Conservation (phyloP, 2,329 filamentous ascomycete species). For the Hypoxylon sp. region DNA sequence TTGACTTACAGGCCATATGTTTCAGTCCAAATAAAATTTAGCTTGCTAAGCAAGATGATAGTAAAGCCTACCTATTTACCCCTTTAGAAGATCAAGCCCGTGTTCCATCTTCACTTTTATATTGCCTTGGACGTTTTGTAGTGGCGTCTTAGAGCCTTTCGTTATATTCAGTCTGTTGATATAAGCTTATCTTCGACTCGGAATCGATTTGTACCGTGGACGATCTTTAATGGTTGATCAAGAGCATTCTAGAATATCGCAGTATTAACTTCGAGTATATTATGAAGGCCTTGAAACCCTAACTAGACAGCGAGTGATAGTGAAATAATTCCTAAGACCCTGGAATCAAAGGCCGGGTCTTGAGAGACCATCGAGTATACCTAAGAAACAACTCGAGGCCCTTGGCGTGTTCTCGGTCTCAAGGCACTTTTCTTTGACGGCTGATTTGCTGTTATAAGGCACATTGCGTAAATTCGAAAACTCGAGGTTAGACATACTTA, state of each 20-base stretch:
- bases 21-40: too few species aligned
- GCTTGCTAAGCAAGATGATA: too few species aligned
- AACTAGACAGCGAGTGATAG: not conserved
- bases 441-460: conserved; percentile 21
- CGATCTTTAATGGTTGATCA: not conserved
- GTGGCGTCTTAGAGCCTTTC: too few species aligned
- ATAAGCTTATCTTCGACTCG: not conserved
- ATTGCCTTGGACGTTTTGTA: too few species aligned
- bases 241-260: not conserved
- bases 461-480: not conserved
- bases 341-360: conserved; percentile 5
- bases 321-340: not conserved
- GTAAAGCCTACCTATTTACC: too few species aligned
- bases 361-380: conserved; percentile 4
- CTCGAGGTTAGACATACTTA: conserved; percentile 14
- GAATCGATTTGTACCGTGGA: not conserved
- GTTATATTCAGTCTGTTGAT: too few species aligned
- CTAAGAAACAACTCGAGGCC: conserved; percentile 23
- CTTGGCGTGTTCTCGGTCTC: conserved; percentile 23
- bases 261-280: not conserved
- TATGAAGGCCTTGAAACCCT: not conserved
- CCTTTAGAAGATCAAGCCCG: too few species aligned
- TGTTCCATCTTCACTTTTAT: too few species aligned
- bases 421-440: conserved; percentile 6
- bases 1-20: too few species aligned